Conservation (phyloP, 176 grass and related monocot genomes). For the Oryza longistaminata region DNA sequence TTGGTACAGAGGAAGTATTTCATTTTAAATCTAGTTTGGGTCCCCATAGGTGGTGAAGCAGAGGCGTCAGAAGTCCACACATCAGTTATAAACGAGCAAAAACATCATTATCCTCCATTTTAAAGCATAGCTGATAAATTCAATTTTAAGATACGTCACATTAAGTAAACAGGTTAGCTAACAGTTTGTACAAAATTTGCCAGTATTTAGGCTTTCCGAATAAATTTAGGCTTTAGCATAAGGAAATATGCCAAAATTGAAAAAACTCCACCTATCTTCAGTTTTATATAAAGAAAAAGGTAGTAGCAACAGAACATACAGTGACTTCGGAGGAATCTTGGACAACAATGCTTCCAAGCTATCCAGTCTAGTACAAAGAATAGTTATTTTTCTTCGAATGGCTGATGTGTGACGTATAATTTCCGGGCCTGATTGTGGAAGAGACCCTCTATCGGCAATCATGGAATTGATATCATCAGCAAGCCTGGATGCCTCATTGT, state of each 20-base stretch:
- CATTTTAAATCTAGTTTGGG: neutral
- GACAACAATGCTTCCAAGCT: constrained; percentile 67
- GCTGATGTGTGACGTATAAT: constrained; percentile 65
- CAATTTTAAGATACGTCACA: neutral
- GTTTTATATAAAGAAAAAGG: constrained; percentile 15
- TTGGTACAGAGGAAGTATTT: neutral
- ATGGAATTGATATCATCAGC: constrained; percentile 75
- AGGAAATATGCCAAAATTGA: neutral
- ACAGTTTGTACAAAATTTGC: neutral
- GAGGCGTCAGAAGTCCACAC: neutral
- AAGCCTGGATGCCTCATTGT: constrained; percentile 79
- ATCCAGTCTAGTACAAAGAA: constrained; percentile 80
- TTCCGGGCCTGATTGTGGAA: constrained; percentile 80
- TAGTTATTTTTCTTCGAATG: constrained; percentile 75
- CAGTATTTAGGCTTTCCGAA: neutral
- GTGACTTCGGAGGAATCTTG: constrained; percentile 69
- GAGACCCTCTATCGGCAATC: constrained; percentile 77
- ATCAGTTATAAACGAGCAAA: neutral
- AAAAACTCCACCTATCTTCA: neutral
- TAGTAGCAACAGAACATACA: constrained; percentile 56
- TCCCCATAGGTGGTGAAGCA: neutral
- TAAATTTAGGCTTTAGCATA: neutral
- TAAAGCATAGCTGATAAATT: neutral
- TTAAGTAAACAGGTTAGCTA: neutral
- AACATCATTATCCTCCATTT: neutral